Evolutionary conservation across 768 basidiomycete species (phyloP).

Genomic region (Lentinus brumalis): DNA sequence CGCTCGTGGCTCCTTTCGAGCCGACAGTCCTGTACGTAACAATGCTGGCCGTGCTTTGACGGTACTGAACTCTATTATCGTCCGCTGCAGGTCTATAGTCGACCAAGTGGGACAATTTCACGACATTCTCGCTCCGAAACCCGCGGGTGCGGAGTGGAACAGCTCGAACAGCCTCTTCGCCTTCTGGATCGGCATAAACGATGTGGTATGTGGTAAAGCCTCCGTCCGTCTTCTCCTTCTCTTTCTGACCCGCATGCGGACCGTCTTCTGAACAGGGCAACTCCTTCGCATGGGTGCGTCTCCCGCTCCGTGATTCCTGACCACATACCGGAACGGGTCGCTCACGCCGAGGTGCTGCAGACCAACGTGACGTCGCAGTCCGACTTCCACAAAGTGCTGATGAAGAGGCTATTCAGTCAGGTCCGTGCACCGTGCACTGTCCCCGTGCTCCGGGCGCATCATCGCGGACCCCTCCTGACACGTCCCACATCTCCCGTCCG

Average conservation of each 20-base stretch:
- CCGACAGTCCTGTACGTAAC: conserved; percentile 38
- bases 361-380: conserved; percentile 37
- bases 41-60: background rate
- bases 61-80: background rate
- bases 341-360: conserved; percentile 20
- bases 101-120: conserved; percentile 39
- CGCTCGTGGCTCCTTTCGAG: conserved; percentile 38
- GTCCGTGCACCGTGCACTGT: conserved; percentile 14
- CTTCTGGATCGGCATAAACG: conserved; percentile 42
- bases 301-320: background rate
- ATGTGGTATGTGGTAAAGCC: conserved; percentile 37
- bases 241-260: conserved; percentile 3
- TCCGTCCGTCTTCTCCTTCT: background rate
- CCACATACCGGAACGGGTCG: background rate
- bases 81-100: conserved; percentile 33
- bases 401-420: conserved; percentile 38
- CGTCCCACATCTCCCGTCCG: background rate
- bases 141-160: conserved; percentile 34
- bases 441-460: conserved; percentile 31
- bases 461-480: conserved; percentile 25
- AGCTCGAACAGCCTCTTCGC: conserved; percentile 38
- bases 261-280: conserved; percentile 40
- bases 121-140: conserved; percentile 34
- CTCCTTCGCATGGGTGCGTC: conserved; percentile 47
- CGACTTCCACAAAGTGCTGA: conserved; percentile 35